A percentile compares a stretch with the other conserved stretches of the same genome.
phyloP scores from a whole-genome alignment of 148 eudicot genomes.

The Camellia granthamiana region DNA sequence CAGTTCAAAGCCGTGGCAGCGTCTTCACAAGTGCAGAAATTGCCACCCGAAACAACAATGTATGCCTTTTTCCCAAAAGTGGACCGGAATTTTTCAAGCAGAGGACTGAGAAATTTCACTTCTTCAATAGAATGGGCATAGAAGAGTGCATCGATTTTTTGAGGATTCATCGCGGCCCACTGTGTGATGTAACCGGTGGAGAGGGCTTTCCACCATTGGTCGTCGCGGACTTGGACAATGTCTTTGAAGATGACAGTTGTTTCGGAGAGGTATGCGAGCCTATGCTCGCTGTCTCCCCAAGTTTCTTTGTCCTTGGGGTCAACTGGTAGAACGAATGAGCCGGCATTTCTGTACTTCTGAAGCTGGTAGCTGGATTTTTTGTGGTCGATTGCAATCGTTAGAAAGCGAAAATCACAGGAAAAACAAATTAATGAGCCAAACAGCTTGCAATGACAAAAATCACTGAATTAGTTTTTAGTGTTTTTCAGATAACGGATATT shows the following conservation, averaged over 20 bases:
- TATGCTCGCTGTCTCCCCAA: constrained; percentile 98
- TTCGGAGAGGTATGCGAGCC: constrained; percentile 92
- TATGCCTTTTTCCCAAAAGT: constrained; percentile 88
- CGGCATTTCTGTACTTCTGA: constrained; percentile 88
- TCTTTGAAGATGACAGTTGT: constrained; percentile 95
- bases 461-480: too few species aligned
- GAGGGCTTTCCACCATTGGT: constrained; percentile 97
- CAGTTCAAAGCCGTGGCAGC: constrained; percentile 66
- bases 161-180: constrained; percentile 97
- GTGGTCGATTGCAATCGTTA: background rate
- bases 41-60: constrained; percentile 75
- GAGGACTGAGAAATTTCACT: constrained; percentile 73
- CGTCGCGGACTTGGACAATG: constrained; percentile 80
- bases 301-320: constrained; percentile 91
- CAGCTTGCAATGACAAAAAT: background rate
- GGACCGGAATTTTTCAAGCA: constrained; percentile 68
- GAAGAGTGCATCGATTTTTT: constrained; percentile 84
- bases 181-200: constrained; percentile 86
- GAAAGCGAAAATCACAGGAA: background rate
- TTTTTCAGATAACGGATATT: too few species aligned
- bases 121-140: constrained; percentile 84
- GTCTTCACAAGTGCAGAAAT: constrained; percentile 73
- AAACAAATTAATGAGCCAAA: background rate
- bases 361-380: constrained; percentile 74
- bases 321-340: constrained; percentile 86